Conservation (phyloP, 208 protist genomes). For the Crithidia sp. region DNA sequence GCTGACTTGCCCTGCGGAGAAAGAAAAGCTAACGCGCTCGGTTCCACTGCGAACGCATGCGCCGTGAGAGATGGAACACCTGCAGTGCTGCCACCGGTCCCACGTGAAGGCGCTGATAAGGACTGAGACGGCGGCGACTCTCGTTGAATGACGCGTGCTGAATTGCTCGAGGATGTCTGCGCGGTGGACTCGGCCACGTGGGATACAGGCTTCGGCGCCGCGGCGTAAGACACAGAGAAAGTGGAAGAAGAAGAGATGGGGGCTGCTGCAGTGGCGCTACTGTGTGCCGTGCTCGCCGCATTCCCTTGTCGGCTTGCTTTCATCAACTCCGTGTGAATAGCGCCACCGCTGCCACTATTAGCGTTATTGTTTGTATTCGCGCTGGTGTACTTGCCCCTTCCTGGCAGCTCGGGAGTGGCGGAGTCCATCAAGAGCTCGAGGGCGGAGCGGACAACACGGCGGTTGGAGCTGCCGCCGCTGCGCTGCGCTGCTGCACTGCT, state of each 20-base stretch:
- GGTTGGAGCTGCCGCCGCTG: conserved; percentile 35
- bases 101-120: background rate
- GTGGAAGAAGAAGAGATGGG: conserved; percentile 6
- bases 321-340: background rate
- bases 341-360: background rate
- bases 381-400: background rate
- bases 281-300: too few relatives aligned
- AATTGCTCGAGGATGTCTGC: too few relatives aligned
- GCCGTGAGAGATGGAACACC: background rate
- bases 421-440: conserved; percentile 71
- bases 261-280: background rate
- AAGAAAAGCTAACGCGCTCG: conserved; percentile 71
- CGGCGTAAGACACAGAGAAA: conserved; percentile 64
- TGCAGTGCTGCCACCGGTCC: background rate
- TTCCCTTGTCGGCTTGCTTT: background rate
- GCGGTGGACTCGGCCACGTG: too few relatives aligned
- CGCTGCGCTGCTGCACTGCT: conserved; percentile 4
- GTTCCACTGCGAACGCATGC: conserved; percentile 32
- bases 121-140: background rate
- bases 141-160: too few relatives aligned
- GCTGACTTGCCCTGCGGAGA: conserved; percentile 36
- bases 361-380: background rate
- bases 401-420: conserved; percentile 51
- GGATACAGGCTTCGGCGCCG: background rate
- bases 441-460: conserved; percentile 75